phyloP scores from a whole-genome alignment of 768 basidiomycete genomes.

The Scleroderma bovista region DNA sequence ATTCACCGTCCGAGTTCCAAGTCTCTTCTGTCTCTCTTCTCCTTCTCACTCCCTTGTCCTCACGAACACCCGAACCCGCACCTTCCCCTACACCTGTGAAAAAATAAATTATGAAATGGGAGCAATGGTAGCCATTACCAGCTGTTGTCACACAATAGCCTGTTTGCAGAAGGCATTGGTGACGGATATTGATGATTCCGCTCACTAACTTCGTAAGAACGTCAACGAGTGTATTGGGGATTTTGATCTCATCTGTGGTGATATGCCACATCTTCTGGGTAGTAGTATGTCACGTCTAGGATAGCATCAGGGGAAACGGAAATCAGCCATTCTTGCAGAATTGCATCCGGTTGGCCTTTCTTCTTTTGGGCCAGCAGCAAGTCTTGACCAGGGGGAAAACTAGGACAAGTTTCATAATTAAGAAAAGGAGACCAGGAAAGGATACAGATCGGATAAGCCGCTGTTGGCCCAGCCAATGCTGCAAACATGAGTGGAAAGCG shows the following conservation, averaged over 20 bases:
- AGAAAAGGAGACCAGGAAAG: too few species aligned
- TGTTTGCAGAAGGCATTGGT: constrained; percentile 72
- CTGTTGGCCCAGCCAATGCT: too few species aligned
- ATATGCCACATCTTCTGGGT: constrained; percentile 59
- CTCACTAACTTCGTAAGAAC: constrained; percentile 46
- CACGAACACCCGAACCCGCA: too few species aligned
- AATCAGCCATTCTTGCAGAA: constrained; percentile 64
- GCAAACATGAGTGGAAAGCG: too few species aligned
- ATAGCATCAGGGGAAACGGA: constrained; percentile 39
- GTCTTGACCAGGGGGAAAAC: constrained; percentile 40
- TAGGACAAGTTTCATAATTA: too few species aligned
- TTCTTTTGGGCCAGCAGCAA: constrained; percentile 54
- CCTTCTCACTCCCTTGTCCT: too few species aligned
- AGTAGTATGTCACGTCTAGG: constrained; percentile 47
- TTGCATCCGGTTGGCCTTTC: constrained; percentile 43
- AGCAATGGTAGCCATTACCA: constrained; percentile 39
- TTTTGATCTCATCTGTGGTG: constrained; percentile 48
- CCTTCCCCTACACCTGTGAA: too few species aligned
- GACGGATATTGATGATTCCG: constrained; percentile 55
- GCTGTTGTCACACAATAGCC: constrained; percentile 74
- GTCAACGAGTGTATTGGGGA: constrained; percentile 46
- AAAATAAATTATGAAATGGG: too few species aligned
- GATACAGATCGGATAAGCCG: too few species aligned
- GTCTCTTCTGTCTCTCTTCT: too few species aligned
- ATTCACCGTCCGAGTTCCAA: too few species aligned